Conservation (phyloP, 352 stramenopile genomes). For the Pythium periplocum region DNA sequence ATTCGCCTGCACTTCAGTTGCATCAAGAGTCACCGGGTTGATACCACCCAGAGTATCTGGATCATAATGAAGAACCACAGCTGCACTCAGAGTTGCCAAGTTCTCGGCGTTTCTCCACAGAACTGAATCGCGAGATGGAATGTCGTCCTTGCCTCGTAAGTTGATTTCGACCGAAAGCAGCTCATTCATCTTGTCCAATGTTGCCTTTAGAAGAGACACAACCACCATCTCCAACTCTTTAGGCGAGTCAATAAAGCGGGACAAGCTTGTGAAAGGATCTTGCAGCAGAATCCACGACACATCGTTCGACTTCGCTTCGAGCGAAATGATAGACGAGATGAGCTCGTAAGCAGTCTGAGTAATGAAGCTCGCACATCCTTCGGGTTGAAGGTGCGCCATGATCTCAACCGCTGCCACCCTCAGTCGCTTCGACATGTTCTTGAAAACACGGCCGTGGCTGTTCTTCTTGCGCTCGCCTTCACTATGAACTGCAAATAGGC, state of each 20-base stretch:
- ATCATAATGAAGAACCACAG: slow-evolving; percentile 82
- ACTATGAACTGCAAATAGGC: slow-evolving; percentile 46
- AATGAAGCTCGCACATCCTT: slow-evolving; percentile 60
- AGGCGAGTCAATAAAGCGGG: slow-evolving; percentile 53
- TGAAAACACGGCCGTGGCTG: slow-evolving; percentile 44
- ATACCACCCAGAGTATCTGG: slow-evolving; percentile 60
- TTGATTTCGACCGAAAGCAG: slow-evolving; percentile 69
- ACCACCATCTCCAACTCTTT: slow-evolving; percentile 67
- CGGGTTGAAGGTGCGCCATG: slow-evolving; percentile 53
- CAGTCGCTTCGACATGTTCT: slow-evolving; percentile 65
- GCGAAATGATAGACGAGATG: slow-evolving; percentile 75
- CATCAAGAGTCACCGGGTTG: slow-evolving; percentile 30
- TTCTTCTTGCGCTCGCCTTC: slow-evolving; percentile 70
- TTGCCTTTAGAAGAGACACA: slow-evolving; percentile 65
- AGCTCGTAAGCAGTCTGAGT: slow-evolving; percentile 69
- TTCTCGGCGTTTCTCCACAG: slow-evolving; percentile 80
- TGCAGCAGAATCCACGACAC: slow-evolving; percentile 76
- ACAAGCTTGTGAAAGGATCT: slow-evolving; percentile 69
- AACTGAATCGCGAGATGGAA: slow-evolving; percentile 63
- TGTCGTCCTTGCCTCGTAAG: slow-evolving; percentile 49
- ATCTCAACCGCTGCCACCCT: slow-evolving; percentile 68
- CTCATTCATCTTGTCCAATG: slow-evolving; percentile 75
- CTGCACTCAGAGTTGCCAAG: slow-evolving; percentile 57
- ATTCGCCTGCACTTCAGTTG: slow-evolving; percentile 3
- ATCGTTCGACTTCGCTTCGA: slow-evolving; percentile 80